A percentile compares a stretch with the other conserved stretches of the same genome.
phyloP scores from a whole-genome alignment of 2,329 filamentous ascomycete genomes.

The Hymenoscyphus linearis region DNA sequence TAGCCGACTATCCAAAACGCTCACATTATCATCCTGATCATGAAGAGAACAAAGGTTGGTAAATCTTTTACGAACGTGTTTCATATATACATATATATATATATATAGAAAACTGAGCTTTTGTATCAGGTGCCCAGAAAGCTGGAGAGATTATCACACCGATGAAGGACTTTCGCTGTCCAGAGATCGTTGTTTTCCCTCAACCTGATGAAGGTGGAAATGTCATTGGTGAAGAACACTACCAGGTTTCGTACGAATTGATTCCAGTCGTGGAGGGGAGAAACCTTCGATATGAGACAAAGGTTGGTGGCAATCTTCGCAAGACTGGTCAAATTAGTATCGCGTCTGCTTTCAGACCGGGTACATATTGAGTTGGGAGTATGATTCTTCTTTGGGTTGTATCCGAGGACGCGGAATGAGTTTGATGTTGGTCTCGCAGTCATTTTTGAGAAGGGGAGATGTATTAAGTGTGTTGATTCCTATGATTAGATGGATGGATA shows the following conservation, averaged over 20 bases:
- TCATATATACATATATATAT: too few species aligned
- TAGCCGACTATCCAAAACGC: constrained; percentile 4
- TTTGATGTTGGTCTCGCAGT: not conserved
- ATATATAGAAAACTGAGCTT: too few species aligned
- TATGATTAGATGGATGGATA: too few species aligned
- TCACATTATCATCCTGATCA: constrained; percentile 5
- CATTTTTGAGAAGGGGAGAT: too few species aligned
- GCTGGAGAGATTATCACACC: not conserved
- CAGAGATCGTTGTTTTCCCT: not conserved
- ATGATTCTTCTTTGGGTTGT: not conserved
- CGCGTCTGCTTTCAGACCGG: constrained; percentile 9
- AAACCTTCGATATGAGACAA: constrained; percentile 7
- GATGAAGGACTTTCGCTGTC: not conserved
- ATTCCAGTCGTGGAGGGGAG: constrained; percentile 5
- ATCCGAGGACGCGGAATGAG: not conserved
- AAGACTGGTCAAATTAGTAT: constrained; percentile 5
- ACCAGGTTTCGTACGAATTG: constrained; percentile 6
- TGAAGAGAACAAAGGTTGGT: not conserved
- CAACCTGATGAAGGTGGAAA: not conserved
- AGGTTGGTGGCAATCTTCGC: not conserved
- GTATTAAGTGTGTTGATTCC: too few species aligned
- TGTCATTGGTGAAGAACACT: not conserved
- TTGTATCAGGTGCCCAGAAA: not conserved
- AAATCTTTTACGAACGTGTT: not conserved
- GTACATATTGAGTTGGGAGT: not conserved